Conservation (phyloP, 2,329 filamentous ascomycete species). For the Aspergillus ruber region DNA sequence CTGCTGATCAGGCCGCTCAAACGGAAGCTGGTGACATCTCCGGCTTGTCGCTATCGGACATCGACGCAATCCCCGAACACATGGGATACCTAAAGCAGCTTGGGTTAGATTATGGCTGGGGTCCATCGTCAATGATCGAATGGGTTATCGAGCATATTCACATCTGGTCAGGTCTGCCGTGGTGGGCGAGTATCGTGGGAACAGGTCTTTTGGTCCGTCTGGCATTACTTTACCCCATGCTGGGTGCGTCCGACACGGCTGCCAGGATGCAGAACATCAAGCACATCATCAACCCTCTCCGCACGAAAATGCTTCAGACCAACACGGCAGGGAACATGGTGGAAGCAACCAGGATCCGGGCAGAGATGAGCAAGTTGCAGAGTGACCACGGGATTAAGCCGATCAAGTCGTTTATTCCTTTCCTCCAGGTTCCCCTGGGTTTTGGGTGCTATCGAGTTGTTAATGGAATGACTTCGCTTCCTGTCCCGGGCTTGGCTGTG, state of each 20-base stretch:
- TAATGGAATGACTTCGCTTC: conserved; percentile 65
- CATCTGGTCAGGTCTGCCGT: conserved; percentile 66
- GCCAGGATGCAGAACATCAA: conserved; percentile 59
- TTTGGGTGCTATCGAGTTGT: conserved; percentile 76
- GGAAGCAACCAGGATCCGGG: conserved; percentile 41
- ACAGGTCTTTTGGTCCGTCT: conserved; percentile 61
- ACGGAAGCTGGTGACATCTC: conserved; percentile 10
- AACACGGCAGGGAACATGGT: conserved; percentile 41
- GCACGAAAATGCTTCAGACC: conserved; percentile 47
- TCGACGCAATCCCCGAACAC: conserved; percentile 60
- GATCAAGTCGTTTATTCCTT: conserved; percentile 47
- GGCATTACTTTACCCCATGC: conserved; percentile 59
- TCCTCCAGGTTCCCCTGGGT: conserved; percentile 64
- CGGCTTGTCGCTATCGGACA: conserved; percentile 23
- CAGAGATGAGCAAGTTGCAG: conserved; percentile 48
- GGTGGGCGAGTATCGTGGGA: conserved; percentile 69
- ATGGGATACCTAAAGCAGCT: conserved; percentile 77
- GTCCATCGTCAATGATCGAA: conserved; percentile 67
- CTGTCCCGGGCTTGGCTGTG: conserved; percentile 69
- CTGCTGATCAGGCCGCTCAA: conserved; percentile 1
- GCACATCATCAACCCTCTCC: conserved; percentile 51
- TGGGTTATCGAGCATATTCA: conserved; percentile 77
- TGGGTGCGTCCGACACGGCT: conserved; percentile 55
- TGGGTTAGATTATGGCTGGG: conserved; percentile 82
- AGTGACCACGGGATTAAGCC: conserved; percentile 50